Evolutionary conservation across 2,329 filamentous ascomycete species (phyloP), one percentile per base, ranked within the genome.

Genomic region (Microsporum audouinii): DNA sequence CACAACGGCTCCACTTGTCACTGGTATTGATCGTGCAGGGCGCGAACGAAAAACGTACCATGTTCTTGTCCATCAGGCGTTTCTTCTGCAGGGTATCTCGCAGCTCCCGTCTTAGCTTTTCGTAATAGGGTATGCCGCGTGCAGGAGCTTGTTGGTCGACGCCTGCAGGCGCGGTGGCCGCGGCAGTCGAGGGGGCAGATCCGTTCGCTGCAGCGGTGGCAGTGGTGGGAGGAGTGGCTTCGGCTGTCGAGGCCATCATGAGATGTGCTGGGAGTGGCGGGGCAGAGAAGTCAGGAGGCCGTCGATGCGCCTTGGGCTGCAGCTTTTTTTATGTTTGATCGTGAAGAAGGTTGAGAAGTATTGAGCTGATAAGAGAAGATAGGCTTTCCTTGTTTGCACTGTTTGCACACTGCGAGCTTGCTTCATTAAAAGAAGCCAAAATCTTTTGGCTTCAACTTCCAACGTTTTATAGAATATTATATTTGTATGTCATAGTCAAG

Each of bases 51-150:
- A 73, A 76, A 23, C 17, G 64, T 68, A 84, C 82, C 72, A 85
- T 75, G 68, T 78, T 80, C 66, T 80, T 82, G 67, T 88, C 85
- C 59, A 88, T 78, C 17, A 80, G 67, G 33, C 83, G 79, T 71
- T 87, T 87, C 75, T 84, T 85, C 58, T 84, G 78, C 6, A 91
- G 75, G 1, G 86, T 84, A 61, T 86, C 82, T 64, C 86, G 82
- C 2, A 90, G 78, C 61, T 87, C 84, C 62, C 82, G 79, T 62
- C 87, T 81, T 56, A 88, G 79, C 69, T 86, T 85, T 71, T 90
- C 87, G 73, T 90, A 90, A 75, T 87, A 89, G 17, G 86, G 85
- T 58, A 79, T 67, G 31, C 78, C 78, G 62, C 77, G 76, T 64
- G 72, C 76, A 64, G 12, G 65, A 63, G 51, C 68, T 33, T 55